phyloP scores from a whole-genome alignment of 768 basidiomycete genomes.

The Butyriboletus loyo region DNA sequence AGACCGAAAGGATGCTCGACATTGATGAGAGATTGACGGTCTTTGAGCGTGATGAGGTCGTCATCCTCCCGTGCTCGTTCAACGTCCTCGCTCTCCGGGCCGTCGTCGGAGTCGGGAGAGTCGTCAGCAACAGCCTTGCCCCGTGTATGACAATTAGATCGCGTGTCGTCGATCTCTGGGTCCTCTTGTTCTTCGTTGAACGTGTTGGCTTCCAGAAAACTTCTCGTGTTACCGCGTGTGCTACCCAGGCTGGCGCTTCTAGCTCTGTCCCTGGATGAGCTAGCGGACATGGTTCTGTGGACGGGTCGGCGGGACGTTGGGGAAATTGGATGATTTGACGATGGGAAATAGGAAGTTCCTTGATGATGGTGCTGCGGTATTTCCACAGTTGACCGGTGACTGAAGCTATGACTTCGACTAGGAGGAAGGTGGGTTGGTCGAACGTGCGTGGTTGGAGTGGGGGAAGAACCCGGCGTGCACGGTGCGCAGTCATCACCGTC shows the following conservation, averaged over 20 bases:
- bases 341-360: slow-evolving; percentile 64
- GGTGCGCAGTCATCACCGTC: slow-evolving; percentile 34
- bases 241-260: slow-evolving; percentile 67
- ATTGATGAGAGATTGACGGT: slow-evolving; percentile 97
- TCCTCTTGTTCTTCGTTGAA: slow-evolving; percentile 58
- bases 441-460: slow-evolving; percentile 37
- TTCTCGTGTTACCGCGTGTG: slow-evolving; percentile 46
- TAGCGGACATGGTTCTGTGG: slow-evolving; percentile 49
- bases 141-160: slow-evolving; percentile 12
- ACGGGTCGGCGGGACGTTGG: slow-evolving; percentile 46
- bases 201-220: slow-evolving; percentile 40
- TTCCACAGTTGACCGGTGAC: slow-evolving; percentile 55
- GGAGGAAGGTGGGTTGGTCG: slow-evolving; percentile 36
- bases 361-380: slow-evolving; percentile 61
- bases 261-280: slow-evolving; percentile 45
- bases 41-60: slow-evolving; percentile 89
- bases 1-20: slow-evolving; percentile 99
- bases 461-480: slow-evolving; percentile 38
- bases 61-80: slow-evolving; percentile 45
- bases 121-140: slow-evolving; percentile 48
- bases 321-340: slow-evolving; percentile 38
- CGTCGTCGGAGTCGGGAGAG: slow-evolving; percentile 39
- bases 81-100: slow-evolving; percentile 32
- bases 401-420: slow-evolving; percentile 51
- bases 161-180: slow-evolving; percentile 30